phyloP scores from a whole-genome alignment of 371 early-diverging fungal genomes.

The Mycotypha africana region DNA sequence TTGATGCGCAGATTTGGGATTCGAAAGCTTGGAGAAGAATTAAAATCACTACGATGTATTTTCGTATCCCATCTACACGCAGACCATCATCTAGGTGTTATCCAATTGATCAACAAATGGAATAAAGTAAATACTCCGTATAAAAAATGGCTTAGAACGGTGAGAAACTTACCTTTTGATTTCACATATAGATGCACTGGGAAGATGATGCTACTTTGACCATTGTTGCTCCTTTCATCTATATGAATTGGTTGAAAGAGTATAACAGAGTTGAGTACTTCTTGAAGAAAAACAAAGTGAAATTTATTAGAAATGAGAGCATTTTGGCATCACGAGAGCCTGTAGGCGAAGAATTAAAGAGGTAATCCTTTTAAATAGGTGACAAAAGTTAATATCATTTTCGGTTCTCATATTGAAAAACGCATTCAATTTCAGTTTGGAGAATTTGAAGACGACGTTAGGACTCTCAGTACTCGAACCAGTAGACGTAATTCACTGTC shows the following conservation, averaged over 20 bases:
- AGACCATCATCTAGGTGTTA: slow-evolving; percentile 97
- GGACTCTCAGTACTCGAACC: slow-evolving; percentile 53
- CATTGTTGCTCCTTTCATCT: slow-evolving; percentile 64
- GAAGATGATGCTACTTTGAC: slow-evolving; percentile 19
- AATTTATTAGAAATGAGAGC: slow-evolving; percentile 36
- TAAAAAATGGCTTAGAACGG: background rate
- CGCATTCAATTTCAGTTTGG: too few species aligned
- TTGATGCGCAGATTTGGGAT: slow-evolving; percentile 75
- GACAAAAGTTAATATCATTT: too few species aligned
- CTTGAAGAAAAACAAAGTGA: slow-evolving; percentile 28
- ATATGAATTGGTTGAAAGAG: slow-evolving; percentile 66
- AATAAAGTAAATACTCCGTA: slow-evolving; percentile 42
- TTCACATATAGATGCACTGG: background rate
- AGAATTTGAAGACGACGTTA: slow-evolving; percentile 30
- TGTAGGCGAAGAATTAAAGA: slow-evolving; percentile 1
- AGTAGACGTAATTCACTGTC: slow-evolving; percentile 77
- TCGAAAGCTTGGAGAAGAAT: slow-evolving; percentile 30
- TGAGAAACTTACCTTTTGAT: background rate
- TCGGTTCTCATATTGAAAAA: too few species aligned
- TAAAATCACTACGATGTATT: slow-evolving; percentile 62
- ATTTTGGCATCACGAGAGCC: slow-evolving; percentile 4
- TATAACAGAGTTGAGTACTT: slow-evolving; percentile 61
- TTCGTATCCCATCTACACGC: slow-evolving; percentile 98
- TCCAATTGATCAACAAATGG: slow-evolving; percentile 65
- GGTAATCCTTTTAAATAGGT: too few species aligned